Evolutionary conservation across 208 protist species (phyloP), one percentile per base, ranked within the genome.

Genomic region (Wallacemonas sp.): DNA sequence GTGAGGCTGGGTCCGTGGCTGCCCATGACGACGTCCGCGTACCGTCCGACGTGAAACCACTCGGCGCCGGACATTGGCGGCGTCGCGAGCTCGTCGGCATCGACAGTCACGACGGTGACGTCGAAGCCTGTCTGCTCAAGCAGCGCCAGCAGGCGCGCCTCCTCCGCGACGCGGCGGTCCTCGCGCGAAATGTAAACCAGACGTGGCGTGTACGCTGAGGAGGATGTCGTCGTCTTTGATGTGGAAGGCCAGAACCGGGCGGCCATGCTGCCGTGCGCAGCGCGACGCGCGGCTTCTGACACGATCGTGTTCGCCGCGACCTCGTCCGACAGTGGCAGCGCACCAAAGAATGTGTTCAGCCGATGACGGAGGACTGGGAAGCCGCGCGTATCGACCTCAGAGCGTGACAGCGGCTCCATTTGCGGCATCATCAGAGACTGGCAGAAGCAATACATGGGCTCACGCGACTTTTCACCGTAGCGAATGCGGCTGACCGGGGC

Each of bases 1-100:
- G 77, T 74, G 23, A 81, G 66, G 19, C 67, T 48, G 29, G 65
- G 66, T 4, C 74, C 78, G 63, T 83, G 75, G 61, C 74, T 68
- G 30, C 81, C 81, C 34, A 75, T 76, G 24, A 84, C 58, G 16
- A 81, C 77, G 38, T 84, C 77, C 16, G 81, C 77, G 65, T 81
- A 67, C 33, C 77, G 74, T n/a, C 49, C 65, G 1, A 81, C 63
- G 43, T 82, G 73, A 41, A 76, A 79, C 64, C 78, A 78, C 21
- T 70, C 62, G 52, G 67, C 74, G 39, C 73, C 68, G 49, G 64
- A 54, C 32, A 70, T 23, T 26, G 17, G n/a, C 36, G 65, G 43
- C 3, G 33, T 19, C 11, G 52, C 11, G 52, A 38, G 29, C 16
- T 58, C 52, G 52, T 58, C 32, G 2, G 3, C 21, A 47, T 74